Conservation (phyloP, 495 filamentous ascomycete genomes). For the Hypomontagnella monticulosa region DNA sequence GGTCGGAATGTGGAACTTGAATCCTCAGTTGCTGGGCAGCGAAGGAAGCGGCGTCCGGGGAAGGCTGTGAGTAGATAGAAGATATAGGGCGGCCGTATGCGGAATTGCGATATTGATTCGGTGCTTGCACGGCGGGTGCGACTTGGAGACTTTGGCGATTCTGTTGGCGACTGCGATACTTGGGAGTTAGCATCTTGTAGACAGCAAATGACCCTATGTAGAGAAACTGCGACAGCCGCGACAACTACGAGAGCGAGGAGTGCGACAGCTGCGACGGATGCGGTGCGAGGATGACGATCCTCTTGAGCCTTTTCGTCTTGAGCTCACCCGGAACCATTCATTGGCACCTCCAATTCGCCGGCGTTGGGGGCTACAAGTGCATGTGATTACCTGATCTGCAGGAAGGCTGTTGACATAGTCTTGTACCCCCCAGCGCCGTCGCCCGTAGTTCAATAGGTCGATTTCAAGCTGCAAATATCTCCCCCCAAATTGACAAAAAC, state of each 20-base stretch:
- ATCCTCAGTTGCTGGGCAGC: constrained; percentile 45
- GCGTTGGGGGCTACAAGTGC: constrained; percentile 17
- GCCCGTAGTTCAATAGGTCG: neutral
- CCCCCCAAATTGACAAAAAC: constrained; percentile 14
- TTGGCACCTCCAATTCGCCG: constrained; percentile 22
- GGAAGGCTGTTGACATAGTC: constrained; percentile 14
- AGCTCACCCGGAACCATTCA: constrained; percentile 16
- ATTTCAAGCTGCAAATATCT: constrained; percentile 4
- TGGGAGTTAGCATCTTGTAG: constrained; percentile 41
- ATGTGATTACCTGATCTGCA: constrained; percentile 33
- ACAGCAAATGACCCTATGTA: constrained; percentile 7
- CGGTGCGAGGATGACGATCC: constrained; percentile 30
- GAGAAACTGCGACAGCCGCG: neutral
- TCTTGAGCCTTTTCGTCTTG: constrained; percentile 18
- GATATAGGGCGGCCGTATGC: constrained; percentile 50
- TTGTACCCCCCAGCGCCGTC: neutral
- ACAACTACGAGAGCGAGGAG: constrained; percentile 1
- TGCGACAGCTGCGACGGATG: constrained; percentile 20
- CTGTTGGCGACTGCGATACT: constrained; percentile 31
- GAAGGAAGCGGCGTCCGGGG: constrained; percentile 39
- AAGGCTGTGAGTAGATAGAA: constrained; percentile 52
- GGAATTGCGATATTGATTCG: constrained; percentile 46
- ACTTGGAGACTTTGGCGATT: constrained; percentile 22
- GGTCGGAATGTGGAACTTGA: constrained; percentile 49
- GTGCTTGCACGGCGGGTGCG: constrained; percentile 47